Base-by-base conservation (phyloP, 2,329 filamentous ascomycete species). In the Xylaria hypoxylon region DNA sequence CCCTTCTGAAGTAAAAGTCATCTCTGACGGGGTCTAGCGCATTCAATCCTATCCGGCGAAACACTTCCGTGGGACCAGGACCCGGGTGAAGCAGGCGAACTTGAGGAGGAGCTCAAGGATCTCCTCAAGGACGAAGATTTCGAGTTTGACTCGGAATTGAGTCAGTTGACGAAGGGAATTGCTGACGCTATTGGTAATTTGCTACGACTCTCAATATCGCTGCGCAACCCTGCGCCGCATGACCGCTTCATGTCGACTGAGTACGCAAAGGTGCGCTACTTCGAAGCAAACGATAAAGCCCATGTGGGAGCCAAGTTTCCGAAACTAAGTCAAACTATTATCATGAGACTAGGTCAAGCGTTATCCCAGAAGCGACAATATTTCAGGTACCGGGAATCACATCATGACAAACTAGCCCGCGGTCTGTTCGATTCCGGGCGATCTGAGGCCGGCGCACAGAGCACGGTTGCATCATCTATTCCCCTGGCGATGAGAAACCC, bases 321-420 rank as follows among this genome's bases (percentile, higher is more conserved):
- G 0, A 62, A 62, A 0, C 64, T 73, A 1, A 62, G 68, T 0
- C 1, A 59, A 0, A 2, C 11, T 0, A 19, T 81, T 0, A 48
- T 75, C 0, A 47, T 70, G 2, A 70, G 74, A 1, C 64, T 83
- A 0, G 78, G 78, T 0, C 71, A 62, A 33, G 79, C 75, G 0
- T 80, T 80, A 17, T 77, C 80, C 1, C 68, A 70, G 11, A 72
- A 77, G 3, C 74, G 78, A 5, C 77, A 78, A 5, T 78, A 79
- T 44, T 74, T 83, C 22, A 77, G 75, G 19, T 81, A 81, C 42
- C 73, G 79, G 6, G 72, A 79, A 62, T 69, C 75, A 10, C 79
- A 82, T 62, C 77, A 75, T 44, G 42, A 64, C 0, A 81, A 79
- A 42, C 53, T 80, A 0, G 69, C 69, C 0, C 55, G 69, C 3